Evolutionary conservation across 2,329 filamentous ascomycete species (phyloP), one percentile per base, ranked within the genome.

Genomic region (Apiospora kogelbergensis): DNA sequence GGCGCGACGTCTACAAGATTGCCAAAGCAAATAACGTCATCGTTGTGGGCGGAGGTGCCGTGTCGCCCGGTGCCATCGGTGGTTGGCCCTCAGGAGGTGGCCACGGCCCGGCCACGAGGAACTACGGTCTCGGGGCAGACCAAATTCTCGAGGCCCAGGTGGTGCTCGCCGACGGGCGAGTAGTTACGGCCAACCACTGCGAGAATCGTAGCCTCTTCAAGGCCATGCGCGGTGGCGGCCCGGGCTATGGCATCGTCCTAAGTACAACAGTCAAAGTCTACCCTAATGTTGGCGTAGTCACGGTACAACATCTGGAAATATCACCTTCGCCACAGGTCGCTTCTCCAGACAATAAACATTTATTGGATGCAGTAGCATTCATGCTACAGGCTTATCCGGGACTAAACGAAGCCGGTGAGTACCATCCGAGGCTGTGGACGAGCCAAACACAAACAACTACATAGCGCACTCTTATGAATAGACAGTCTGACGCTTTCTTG

Each of bases 31-130:
- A 77, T 41, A 81, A 84, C 20, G 72, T 84, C 1, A 76, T 80
- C 1, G 78, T 85, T 1, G 79, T 88, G 0, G 81, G 80, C 9
- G 86, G 86, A 0, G 80, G 82, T 42, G 86, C 82, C 71, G 78
- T 83, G 1, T 85, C 81, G 0, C 85, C 89, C 5, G 86, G 86
- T 3, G 70, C 86, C 7, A 83, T 84, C 0, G 88, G 87, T 13
- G 87, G 87, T 1, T 90, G 79, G 75, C 73, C 76, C 0, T 77
- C 79, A 37, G 81, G 82, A 4, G 83, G 81, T 24, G 82, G 83
- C 13, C 82, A 84, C 64, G 78, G 78, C 2, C 79, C 80, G 1
- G 76, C 78, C 10, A 77, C 78, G 13, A 76, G 74, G 48, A 75
- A 80, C 40, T 83, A 82, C 68, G 83, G 82, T 2, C 76, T 84